Evolutionary conservation across 139 green algal genomes (phyloP).

Genomic region (Chlorella sp.): DNA sequence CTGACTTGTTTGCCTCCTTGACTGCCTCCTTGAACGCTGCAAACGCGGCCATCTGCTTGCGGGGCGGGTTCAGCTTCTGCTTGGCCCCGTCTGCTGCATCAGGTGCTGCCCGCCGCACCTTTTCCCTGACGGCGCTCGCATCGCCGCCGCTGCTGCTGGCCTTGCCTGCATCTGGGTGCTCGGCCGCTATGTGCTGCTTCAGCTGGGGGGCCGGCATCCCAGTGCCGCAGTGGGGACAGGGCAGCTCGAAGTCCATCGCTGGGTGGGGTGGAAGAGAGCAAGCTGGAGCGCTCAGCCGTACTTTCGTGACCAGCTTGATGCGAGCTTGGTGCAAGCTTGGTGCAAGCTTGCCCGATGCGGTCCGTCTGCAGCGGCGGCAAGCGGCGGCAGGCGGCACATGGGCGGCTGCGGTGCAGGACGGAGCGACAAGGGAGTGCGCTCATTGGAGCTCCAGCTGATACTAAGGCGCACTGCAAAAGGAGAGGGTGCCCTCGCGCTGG

Average conservation of each 20-base stretch:
- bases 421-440: not conserved
- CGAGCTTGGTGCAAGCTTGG: not conserved
- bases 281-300: not conserved
- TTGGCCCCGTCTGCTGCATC: not conserved
- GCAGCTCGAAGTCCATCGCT: constrained; percentile 5
- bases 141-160: constrained; percentile 9
- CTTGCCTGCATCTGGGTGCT: not conserved
- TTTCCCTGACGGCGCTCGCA: not conserved
- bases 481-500: too few relatives aligned
- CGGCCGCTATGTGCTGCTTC: not conserved
- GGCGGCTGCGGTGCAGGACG: not conserved
- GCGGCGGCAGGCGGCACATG: not conserved
- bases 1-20: constrained; percentile 9
- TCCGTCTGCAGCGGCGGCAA: not conserved
- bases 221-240: constrained; percentile 17
- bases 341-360: not conserved
- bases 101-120: not conserved
- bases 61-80: constrained; percentile 8
- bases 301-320: not conserved
- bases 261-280: not conserved
- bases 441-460: too few relatives aligned
- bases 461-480: too few relatives aligned
- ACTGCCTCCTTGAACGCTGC: constrained; percentile 8
- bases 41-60: constrained; percentile 18
- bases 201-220: not conserved